Evolutionary conservation across 2,329 filamentous ascomycete species (phyloP), one percentile per base, ranked within the genome.

Genomic region (Sporothrix protearum): DNA sequence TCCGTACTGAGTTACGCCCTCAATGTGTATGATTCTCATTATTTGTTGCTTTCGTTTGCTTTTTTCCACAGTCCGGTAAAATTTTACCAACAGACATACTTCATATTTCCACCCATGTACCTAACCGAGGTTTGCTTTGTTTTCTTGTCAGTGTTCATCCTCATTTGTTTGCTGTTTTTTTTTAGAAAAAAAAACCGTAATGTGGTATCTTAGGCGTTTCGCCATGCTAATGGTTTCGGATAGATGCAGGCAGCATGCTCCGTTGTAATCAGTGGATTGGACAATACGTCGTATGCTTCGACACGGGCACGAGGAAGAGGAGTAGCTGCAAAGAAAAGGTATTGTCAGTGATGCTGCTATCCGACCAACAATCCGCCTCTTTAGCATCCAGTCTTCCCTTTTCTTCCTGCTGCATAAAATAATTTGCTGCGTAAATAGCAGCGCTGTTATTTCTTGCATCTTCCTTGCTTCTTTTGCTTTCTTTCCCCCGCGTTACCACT

Each of bases 201-300:
- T n/a, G n/a, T n/a, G n/a, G n/a, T n/a, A n/a, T 39, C 45, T 51
- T 36, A 7, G 5, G 22, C 1, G 22, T 36, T 69, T 57, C 36
- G 28, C 36, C 51, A 51, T 14, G 25, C 16, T 36, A 45, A 45
- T 36, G 25, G 36, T 30, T 10, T 57, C 67, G 67, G 67, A 22
- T 69, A 69, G 16, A 30, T 45, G 51, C 51, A 59, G 67, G 1
- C 16, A 47, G 67, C 36, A 45, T 51, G 66, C 36, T n/a, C 51
- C 36, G 36, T 69, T 55, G 67, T 59, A 45, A 57, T 45, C n/a
- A 28, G 25, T 1, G 49, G 28, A 68, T 36, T 53, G 30, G 47
- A 53, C 59, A 39, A 45, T 1, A 45, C 3, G 36, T 3, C n/a
- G n/a, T n/a, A n/a, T n/a, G n/a, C n/a, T 36, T 28, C 10, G 6